Percentiles rank a stretch among this genome's conserved stretches.
phyloP scores from a whole-genome alignment of 148 eudicot genomes.

The Spergularia bocconei region DNA sequence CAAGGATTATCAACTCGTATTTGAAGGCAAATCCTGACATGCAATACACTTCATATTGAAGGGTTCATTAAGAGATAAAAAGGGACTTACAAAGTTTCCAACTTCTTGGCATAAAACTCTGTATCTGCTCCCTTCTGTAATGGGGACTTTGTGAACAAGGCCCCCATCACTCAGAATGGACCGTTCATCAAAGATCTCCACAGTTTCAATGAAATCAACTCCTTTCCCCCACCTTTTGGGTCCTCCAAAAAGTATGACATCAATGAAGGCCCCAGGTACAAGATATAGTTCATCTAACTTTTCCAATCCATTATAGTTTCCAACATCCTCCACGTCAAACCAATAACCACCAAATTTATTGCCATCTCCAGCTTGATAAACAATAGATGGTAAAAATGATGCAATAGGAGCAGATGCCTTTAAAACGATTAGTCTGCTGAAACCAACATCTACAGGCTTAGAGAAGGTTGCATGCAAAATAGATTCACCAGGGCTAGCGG shows the following conservation, averaged over 20 bases:
- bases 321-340: constrained; percentile 53
- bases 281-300: constrained; percentile 56
- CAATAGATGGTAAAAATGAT: constrained; percentile 58
- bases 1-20: constrained; percentile 11
- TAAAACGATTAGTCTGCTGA: constrained; percentile 42
- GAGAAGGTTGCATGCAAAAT: constrained; percentile 57
- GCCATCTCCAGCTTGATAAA: constrained; percentile 77
- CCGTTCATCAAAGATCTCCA: constrained; percentile 46
- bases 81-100: constrained; percentile 60
- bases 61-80: neutral
- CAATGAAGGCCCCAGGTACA: constrained; percentile 63
- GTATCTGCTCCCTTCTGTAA: constrained; percentile 37
- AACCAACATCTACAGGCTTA: constrained; percentile 44
- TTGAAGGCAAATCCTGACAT: neutral
- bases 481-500: constrained; percentile 54
- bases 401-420: constrained; percentile 61
- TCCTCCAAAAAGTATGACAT: constrained; percentile 74
- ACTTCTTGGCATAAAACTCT: constrained; percentile 51
- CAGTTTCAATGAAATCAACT: constrained; percentile 56
- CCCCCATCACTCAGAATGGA: constrained; percentile 35
- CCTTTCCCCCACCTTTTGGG: constrained; percentile 74
- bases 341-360: constrained; percentile 90
- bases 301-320: constrained; percentile 32
- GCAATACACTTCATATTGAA: neutral
- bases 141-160: constrained; percentile 37